phyloP scores from a whole-genome alignment of 2,329 filamentous ascomycete species.

The Aaosphaeria pasadenensis region DNA sequence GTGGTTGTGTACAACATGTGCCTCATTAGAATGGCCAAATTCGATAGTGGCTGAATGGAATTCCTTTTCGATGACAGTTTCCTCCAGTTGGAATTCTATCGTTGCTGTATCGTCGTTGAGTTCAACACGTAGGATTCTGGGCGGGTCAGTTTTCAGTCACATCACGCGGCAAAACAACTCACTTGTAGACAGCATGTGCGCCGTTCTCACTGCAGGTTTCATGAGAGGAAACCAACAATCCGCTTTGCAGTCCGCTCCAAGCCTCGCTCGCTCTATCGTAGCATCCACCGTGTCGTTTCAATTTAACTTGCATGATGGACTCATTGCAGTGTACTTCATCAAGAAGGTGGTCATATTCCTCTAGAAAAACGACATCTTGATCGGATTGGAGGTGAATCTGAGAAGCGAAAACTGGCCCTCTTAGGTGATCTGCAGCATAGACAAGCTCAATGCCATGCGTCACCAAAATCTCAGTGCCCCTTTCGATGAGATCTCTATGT shows the following conservation, averaged over 20 bases:
- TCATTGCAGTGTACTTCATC: not conserved
- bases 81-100: not conserved
- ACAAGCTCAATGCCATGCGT: no score
- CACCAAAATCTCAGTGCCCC: no score
- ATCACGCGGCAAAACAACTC: no score
- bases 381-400: not conserved
- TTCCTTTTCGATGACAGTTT: not conserved
- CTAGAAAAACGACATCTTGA: not conserved
- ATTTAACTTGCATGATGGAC: not conserved
- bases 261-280: not conserved
- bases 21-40: not conserved
- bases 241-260: not conserved
- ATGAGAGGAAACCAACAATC: conserved; percentile 2
- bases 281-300: not conserved
- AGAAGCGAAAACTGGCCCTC: not conserved
- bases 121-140: not conserved
- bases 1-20: not conserved
- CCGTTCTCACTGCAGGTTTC: conserved; percentile 1
- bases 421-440: no score
- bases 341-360: not conserved
- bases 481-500: no score
- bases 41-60: not conserved
- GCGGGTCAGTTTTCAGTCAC: no score
- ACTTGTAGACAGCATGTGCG: conserved; percentile 3
- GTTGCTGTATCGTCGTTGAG: not conserved